These are phyloP conservation scores for Irpex sp. DNA, from an alignment of 1,284 basidiomycete genomes.

Conservation along the genomic window DNA sequence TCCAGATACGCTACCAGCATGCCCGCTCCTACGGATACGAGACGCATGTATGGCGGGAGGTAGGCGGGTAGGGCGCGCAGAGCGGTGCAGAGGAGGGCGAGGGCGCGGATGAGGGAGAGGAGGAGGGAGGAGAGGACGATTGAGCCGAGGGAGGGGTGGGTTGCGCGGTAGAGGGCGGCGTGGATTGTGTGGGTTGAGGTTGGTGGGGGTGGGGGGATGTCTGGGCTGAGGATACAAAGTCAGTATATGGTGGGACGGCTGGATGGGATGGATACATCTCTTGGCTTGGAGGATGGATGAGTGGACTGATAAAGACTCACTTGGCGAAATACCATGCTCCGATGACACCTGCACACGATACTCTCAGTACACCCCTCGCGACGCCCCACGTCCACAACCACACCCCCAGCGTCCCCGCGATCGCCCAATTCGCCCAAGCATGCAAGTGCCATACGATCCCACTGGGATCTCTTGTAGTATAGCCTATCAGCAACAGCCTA, in stretches of 20 bases:
- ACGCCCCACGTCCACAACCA: constrained; percentile 95
- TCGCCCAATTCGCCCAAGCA: constrained; percentile 83
- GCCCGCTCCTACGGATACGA: constrained; percentile 35
- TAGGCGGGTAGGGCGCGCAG: constrained; percentile 56
- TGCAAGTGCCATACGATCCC: constrained; percentile 69
- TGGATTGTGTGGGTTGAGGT: constrained; percentile 71
- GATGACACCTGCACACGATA: constrained; percentile 79
- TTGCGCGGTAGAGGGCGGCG: constrained; percentile 75
- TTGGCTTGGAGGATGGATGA: neutral
- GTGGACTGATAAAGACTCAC: constrained; percentile 36
- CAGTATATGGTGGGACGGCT: neutral
- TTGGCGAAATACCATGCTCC: constrained; percentile 92
- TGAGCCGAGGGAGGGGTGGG: constrained; percentile 79
- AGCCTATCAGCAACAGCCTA: constrained; percentile 74
- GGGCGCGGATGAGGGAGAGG: constrained; percentile 63
- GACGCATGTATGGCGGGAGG: constrained; percentile 43
- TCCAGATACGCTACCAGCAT: constrained; percentile 56
- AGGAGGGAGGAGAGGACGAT: constrained; percentile 76
- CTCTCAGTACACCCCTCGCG: constrained; percentile 76
- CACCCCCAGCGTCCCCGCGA: constrained; percentile 59
- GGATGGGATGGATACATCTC: neutral
- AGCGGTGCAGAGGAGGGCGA: constrained; percentile 44
- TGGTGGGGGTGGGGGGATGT: constrained; percentile 44
- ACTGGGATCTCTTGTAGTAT: constrained; percentile 35
- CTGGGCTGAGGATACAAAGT: constrained; percentile 35